Percentiles rank a stretch among this genome's conserved stretches.
phyloP scores from a whole-genome alignment of 306 rosid species.

The Benincasa hispida region DNA sequence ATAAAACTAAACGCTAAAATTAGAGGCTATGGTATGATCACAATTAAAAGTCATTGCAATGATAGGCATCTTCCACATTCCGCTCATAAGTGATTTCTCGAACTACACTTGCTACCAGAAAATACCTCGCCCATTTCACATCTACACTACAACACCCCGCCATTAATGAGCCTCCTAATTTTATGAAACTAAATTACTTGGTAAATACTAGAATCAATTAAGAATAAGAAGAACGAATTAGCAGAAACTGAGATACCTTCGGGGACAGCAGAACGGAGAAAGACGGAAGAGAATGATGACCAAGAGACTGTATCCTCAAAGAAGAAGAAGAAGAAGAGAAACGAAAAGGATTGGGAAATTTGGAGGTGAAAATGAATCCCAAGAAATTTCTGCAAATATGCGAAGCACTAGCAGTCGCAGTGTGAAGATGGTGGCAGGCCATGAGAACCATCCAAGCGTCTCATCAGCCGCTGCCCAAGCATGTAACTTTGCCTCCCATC shows the following conservation, averaged over 20 bases:
- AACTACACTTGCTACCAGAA: not conserved
- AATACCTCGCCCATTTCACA: not conserved
- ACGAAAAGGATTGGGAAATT: not conserved
- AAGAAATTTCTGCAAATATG: not conserved
- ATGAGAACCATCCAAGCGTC: not conserved
- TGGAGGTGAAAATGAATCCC: not conserved
- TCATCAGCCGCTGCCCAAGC: not conserved
- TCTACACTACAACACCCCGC: not conserved
- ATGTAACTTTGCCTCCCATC: not conserved
- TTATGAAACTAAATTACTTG: not conserved
- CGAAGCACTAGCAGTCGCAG: not conserved
- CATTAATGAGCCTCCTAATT: not conserved
- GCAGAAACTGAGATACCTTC: not conserved
- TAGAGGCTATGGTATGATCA: not conserved
- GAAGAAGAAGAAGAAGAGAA: not conserved
- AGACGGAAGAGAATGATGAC: not conserved
- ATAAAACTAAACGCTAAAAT: not conserved
- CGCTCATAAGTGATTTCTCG: not conserved
- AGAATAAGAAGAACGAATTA: not conserved
- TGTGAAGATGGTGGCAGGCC: conserved; percentile 9
- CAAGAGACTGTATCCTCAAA: not conserved
- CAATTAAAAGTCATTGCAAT: not conserved
- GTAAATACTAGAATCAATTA: not conserved
- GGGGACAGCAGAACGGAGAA: conserved; percentile 1
- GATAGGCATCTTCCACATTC: not conserved